Evolutionary conservation across 331 rosid species (phyloP).

Genomic region (Acacia concinna): DNA sequence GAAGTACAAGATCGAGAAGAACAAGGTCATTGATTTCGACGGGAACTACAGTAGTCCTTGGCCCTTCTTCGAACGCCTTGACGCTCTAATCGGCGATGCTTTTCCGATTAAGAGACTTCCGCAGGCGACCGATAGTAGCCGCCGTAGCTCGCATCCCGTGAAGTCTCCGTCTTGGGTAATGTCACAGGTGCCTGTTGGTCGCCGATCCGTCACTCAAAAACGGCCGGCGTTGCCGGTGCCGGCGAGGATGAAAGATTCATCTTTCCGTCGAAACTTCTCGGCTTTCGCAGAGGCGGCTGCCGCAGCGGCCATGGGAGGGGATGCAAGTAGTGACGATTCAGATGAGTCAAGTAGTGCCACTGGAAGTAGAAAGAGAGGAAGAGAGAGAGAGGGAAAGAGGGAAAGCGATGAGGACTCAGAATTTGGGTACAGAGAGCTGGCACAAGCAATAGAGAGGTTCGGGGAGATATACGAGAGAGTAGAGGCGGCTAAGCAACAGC

Average conservation of each 20-base stretch:
- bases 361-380: slow-evolving; percentile 31
- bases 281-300: slow-evolving; percentile 52
- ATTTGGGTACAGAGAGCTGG: slow-evolving; percentile 48
- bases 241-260: slow-evolving; percentile 9
- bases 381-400: slow-evolving; percentile 19
- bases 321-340: slow-evolving; percentile 32
- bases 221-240: slow-evolving; percentile 38
- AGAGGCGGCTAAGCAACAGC: slow-evolving; percentile 55
- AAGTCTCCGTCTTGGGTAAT: slow-evolving; percentile 40
- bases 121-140: slow-evolving; percentile 27
- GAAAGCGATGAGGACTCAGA: slow-evolving; percentile 24
- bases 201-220: slow-evolving; percentile 55
- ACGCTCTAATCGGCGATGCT: slow-evolving; percentile 52
- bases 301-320: slow-evolving; percentile 43
- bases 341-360: slow-evolving; percentile 35
- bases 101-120: slow-evolving; percentile 30
- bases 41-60: slow-evolving; percentile 45
- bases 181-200: slow-evolving; percentile 52
- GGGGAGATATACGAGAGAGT: slow-evolving; percentile 67
- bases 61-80: slow-evolving; percentile 59
- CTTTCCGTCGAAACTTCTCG: slow-evolving; percentile 42
- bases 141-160: slow-evolving; percentile 15
- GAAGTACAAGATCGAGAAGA: slow-evolving; percentile 73
- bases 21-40: slow-evolving; percentile 52
- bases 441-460: slow-evolving; percentile 51